Conservation (phyloP, 129 eudicot genomes). For the Helianthus annuus region HanXRQr2.0-SUNRISE NC_035436.2:2674631-2675130, state of each 20-base stretch:
- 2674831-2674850: slow-evolving; percentile 99
- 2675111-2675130: too few relatives aligned
- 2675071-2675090: too few relatives aligned
- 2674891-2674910: slow-evolving; percentile 79
- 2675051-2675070: too few relatives aligned
- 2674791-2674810: slow-evolving; percentile 87
- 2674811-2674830: slow-evolving; percentile 64
- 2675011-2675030: not conserved
- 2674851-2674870: slow-evolving; percentile 98
- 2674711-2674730: slow-evolving; percentile 80
- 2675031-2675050: not conserved
- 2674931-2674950: slow-evolving; percentile 53
- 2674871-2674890: slow-evolving; percentile 94
- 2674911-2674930: slow-evolving; percentile 82
- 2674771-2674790: slow-evolving; percentile 95
- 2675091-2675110: too few relatives aligned
- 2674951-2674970: slow-evolving; percentile 62
- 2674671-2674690: slow-evolving; percentile 69
- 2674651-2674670: slow-evolving; percentile 40
- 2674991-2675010: not conserved
- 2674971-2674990: slow-evolving; percentile 5
- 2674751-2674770: slow-evolving; percentile 73
- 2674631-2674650: slow-evolving; percentile 53
- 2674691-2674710: slow-evolving; percentile 78
- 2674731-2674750: slow-evolving; percentile 74